These are phyloP conservation scores for Trichophyton verrucosum DNA, from an alignment of 2,329 filamentous ascomycete species.

Conservation along the genomic window DNA sequence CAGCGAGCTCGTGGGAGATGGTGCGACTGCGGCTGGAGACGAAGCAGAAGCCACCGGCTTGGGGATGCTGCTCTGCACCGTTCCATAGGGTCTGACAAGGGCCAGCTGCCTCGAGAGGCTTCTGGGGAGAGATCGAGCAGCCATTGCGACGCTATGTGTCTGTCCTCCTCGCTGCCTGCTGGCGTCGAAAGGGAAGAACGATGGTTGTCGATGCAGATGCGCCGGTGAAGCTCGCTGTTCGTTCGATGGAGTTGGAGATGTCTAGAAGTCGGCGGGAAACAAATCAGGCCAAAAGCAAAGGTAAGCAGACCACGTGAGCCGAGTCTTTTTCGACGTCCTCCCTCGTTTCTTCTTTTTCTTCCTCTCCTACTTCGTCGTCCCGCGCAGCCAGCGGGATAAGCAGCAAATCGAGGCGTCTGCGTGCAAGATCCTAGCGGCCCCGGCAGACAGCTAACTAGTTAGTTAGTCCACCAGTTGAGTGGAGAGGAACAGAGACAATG, in stretches of 20 bases:
- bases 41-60: conserved; percentile 14
- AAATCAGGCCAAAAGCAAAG: conserved; percentile 1
- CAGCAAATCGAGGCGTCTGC: background rate
- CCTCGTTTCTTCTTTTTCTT: background rate
- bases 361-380: background rate
- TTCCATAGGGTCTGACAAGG: conserved; percentile 26
- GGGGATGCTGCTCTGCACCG: conserved; percentile 21
- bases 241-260: too few species aligned
- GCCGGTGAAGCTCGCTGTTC: background rate
- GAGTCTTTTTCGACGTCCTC: background rate
- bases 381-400: background rate
- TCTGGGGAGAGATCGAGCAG: conserved; percentile 16
- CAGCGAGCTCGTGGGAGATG: conserved; percentile 15
- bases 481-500: background rate
- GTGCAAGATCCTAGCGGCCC: background rate
- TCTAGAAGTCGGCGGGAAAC: background rate
- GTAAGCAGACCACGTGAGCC: conserved; percentile 1
- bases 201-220: background rate
- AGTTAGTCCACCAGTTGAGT: background rate
- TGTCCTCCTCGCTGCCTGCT: background rate
- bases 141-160: conserved; percentile 6
- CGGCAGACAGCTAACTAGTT: background rate
- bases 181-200: background rate
- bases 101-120: conserved; percentile 21
- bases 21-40: conserved; percentile 14